A percentile compares a stretch with the other conserved stretches of the same genome.
Conservation (phyloP, 1,284 basidiomycete species). For the Microbotryum violaceum region DNA sequence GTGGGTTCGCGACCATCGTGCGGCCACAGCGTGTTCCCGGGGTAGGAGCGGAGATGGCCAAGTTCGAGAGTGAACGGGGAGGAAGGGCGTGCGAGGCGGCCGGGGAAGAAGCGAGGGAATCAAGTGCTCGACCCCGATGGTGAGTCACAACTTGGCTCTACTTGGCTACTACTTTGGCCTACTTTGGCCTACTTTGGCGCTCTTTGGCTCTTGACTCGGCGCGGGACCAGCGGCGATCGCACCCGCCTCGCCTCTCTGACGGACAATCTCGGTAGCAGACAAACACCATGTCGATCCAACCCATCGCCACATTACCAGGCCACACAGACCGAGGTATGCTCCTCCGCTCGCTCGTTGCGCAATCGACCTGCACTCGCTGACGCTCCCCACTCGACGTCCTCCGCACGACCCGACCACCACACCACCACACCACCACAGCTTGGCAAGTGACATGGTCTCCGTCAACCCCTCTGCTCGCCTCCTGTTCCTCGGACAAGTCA, state of each 20-base stretch:
- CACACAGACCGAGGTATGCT: constrained; percentile 62
- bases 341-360: constrained; percentile 5
- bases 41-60: background rate
- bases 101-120: background rate
- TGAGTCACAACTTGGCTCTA: no score
- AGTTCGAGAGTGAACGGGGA: background rate
- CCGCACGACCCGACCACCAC: background rate
- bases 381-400: no score
- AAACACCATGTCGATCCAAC: constrained; percentile 5
- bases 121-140: background rate
- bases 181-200: no score
- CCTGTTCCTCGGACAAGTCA: constrained; percentile 89
- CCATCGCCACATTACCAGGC: constrained; percentile 45
- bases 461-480: constrained; percentile 68
- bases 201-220: background rate
- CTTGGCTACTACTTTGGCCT: no score
- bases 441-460: constrained; percentile 95
- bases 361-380: constrained; percentile 14
- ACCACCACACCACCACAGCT: constrained; percentile 39
- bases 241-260: no score
- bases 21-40: background rate
- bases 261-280: background rate
- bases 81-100: background rate
- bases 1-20: constrained; percentile 34
- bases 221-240: no score